A percentile compares a stretch with the other conserved stretches of the same genome.
Conservation (phyloP, 2,329 filamentous ascomycete genomes). For the Apiospora saccharicola region DNA sequence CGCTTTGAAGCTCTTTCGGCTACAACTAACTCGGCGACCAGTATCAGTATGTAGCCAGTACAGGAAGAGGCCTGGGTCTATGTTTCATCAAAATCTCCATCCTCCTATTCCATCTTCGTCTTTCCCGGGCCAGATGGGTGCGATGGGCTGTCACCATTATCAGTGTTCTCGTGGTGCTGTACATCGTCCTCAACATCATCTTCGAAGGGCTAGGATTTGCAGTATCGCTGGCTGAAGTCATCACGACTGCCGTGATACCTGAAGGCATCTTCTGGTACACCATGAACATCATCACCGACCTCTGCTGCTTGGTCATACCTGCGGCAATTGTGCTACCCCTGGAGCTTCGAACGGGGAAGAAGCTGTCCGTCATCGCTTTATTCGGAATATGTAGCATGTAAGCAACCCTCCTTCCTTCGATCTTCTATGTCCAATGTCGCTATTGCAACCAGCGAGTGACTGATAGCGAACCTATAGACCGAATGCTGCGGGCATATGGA, state of each 20-base stretch:
- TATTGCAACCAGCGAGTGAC: neutral
- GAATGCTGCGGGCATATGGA: neutral
- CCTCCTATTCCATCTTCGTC: neutral
- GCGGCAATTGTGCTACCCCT: constrained; percentile 1
- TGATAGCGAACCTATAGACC: neutral
- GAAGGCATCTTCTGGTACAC: neutral
- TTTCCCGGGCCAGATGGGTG: neutral
- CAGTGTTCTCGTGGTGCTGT: neutral
- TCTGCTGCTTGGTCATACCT: neutral
- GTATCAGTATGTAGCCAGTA: neutral
- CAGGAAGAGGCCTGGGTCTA: neutral
- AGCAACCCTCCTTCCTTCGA: neutral
- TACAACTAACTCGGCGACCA: neutral
- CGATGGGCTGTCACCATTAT: neutral
- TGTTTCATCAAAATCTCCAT: neutral
- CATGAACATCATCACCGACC: neutral
- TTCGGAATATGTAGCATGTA: neutral
- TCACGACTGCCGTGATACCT: neutral
- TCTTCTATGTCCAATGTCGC: neutral
- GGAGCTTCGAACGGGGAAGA: neutral
- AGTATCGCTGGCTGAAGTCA: neutral
- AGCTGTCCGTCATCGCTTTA: neutral
- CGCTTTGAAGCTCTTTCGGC: neutral
- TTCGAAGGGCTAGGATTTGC: neutral
- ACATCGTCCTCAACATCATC: neutral